These are phyloP conservation scores for Penicillium lagena DNA, from an alignment of 495 filamentous ascomycete genomes.

Conservation along the genomic window DNA sequence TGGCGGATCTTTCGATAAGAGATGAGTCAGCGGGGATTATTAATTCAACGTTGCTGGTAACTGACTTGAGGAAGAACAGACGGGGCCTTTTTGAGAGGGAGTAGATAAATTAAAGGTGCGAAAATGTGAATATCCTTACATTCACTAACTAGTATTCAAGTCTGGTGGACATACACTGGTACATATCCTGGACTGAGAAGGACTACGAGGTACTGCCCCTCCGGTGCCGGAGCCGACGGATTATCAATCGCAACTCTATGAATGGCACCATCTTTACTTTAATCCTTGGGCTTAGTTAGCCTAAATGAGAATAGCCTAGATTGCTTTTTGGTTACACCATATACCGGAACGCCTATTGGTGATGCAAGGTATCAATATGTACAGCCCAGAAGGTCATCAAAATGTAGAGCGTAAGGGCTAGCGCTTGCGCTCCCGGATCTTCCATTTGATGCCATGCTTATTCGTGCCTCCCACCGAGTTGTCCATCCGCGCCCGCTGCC, in stretches of 20 bases:
- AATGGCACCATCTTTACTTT: background rate
- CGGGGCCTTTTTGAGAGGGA: background rate
- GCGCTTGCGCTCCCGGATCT: slow-evolving; percentile 74
- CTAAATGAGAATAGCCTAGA: too few relatives aligned
- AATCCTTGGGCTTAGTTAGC: too few relatives aligned
- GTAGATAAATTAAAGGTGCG: background rate
- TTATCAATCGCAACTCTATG: slow-evolving; percentile 4
- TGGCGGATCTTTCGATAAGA: slow-evolving; percentile 22
- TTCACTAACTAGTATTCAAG: too few relatives aligned
- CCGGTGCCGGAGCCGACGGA: background rate
- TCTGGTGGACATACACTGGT: too few relatives aligned
- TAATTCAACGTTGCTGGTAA: slow-evolving; percentile 2
- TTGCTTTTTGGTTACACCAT: too few relatives aligned
- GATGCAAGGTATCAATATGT: slow-evolving; percentile 1
- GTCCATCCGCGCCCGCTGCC: slow-evolving; percentile 73
- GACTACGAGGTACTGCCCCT: too few relatives aligned
- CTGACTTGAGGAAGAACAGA: too few relatives aligned
- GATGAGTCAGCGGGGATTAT: slow-evolving; percentile 11
- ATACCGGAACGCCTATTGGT: background rate
- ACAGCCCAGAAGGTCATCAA: slow-evolving; percentile 14
- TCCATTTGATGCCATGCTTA: slow-evolving; percentile 76
- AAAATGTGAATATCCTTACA: too few relatives aligned
- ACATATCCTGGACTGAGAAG: too few relatives aligned
- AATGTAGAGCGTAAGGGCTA: slow-evolving; percentile 27
- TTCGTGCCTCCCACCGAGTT: slow-evolving; percentile 75